Base-by-base conservation (phyloP, 75 land plant species). In the Cunninghamia lanceolata region DNA sequence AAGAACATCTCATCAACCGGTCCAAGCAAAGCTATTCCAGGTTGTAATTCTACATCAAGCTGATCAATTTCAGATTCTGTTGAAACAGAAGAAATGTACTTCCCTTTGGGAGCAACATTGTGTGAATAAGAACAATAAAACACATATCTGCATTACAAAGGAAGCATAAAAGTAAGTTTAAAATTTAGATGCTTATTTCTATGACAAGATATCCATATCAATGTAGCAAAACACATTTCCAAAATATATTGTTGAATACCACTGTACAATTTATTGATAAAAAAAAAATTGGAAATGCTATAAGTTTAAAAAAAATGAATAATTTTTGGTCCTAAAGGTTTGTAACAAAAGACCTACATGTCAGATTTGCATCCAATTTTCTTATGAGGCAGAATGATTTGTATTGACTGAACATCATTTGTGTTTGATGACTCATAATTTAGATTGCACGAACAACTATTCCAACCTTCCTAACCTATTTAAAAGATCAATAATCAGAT, bases 121-220 rank as follows among this genome's bases (percentile, higher is more conserved):
- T 96, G 97, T 3, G 97, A 88, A 87, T 93, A 92, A 11, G 97
- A 96, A 81, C 97, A 94, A 88, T 96, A 94, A 85, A 96, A 96
- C 78, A 96, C 88, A 87, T 96, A 96, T 94, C 95, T 96, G 87
- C 77, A 81, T 83, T 54, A 45, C 8, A 82, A 63, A 25, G 54
- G 7, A 43, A 47, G 30, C n/a, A n/a, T 17, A 80, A 45, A 43
- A 43, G 0, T 45, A 25, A 9, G 52, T 80, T 21, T 11, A n/a
- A 79, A 45, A 8, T 38, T 38, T 16, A 2, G 16, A 78, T 40
- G 45, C 81, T 50, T 14, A n/a, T 10, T 35, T n/a, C 35, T 83
- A 19, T 39, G 38, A 40, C 45, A 78, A 10, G 30, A 40, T 19
- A 80, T 25, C 30, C 14, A 80, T 13, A 80, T 28, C n/a, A n/a